phyloP scores from a whole-genome alignment of 169 alveolate species.

The Plasmodium chabaudi region DNA sequence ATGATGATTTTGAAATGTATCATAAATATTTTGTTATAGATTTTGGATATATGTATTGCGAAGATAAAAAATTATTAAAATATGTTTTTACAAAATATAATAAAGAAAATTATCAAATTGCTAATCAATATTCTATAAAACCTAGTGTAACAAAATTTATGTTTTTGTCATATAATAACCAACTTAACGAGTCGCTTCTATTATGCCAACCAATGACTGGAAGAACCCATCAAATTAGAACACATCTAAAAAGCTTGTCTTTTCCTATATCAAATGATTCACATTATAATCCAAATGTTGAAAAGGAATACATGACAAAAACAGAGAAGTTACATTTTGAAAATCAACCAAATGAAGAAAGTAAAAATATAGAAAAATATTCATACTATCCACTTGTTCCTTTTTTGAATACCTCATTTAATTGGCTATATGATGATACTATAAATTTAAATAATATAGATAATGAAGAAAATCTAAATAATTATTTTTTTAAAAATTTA shows the following conservation, averaged over 20 bases:
- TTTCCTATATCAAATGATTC: constrained; percentile 91
- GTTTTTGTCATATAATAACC: constrained; percentile 88
- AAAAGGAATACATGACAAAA: constrained; percentile 72
- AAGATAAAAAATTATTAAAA: constrained; percentile 54
- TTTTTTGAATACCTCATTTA: constrained; percentile 54
- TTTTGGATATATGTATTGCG: constrained; percentile 76
- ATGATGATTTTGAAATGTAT: constrained; percentile 6
- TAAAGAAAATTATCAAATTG: constrained; percentile 2
- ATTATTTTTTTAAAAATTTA: constrained; percentile 56
- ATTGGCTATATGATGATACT: constrained; percentile 72
- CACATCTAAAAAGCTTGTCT: constrained; percentile 93
- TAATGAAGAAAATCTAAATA: constrained; percentile 42
- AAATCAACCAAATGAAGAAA: constrained; percentile 39
- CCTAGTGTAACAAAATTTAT: constrained; percentile 83
- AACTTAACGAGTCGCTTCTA: constrained; percentile 89
- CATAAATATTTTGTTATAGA: constrained; percentile 60
- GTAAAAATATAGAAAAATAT: constrained; percentile 30
- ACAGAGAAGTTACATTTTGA: constrained; percentile 75
- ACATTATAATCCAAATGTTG: constrained; percentile 77
- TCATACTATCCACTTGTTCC: constrained; percentile 68
- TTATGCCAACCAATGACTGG: constrained; percentile 97
- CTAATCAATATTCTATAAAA: constrained; percentile 55
- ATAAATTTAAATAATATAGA: constrained; percentile 32
- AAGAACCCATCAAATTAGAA: constrained; percentile 97
- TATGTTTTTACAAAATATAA: constrained; percentile 69